A percentile compares a stretch with the other conserved stretches of the same genome.
Conservation (phyloP, 2,329 filamentous ascomycete species). For the Knufia fluminis region DNA sequence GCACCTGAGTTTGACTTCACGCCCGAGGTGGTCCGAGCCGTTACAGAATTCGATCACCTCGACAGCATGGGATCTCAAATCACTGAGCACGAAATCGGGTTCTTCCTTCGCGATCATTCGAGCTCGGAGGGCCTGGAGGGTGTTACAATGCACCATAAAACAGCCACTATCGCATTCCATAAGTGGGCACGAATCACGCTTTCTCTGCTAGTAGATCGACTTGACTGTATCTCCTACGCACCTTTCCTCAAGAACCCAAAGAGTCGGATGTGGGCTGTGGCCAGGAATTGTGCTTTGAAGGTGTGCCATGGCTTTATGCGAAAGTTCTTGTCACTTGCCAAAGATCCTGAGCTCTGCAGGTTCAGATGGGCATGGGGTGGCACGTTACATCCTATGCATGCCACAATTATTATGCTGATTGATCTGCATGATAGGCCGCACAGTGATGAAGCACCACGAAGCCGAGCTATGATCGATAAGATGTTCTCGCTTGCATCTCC, state of each 20-base stretch:
- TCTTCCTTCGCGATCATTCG: slow-evolving; percentile 10
- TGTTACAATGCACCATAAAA: not conserved
- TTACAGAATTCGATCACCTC: slow-evolving; percentile 15
- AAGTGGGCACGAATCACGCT: slow-evolving; percentile 39
- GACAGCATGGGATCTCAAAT: slow-evolving; percentile 18
- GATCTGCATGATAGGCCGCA: slow-evolving; percentile 40
- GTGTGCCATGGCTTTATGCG: slow-evolving; percentile 41
- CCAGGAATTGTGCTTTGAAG: slow-evolving; percentile 38
- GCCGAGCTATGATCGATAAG: slow-evolving; percentile 38
- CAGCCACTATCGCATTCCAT: slow-evolving; percentile 31
- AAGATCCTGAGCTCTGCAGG: slow-evolving; percentile 38
- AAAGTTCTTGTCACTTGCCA: slow-evolving; percentile 40
- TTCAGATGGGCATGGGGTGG: slow-evolving; percentile 43
- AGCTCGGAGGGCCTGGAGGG: not conserved
- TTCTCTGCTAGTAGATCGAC: slow-evolving; percentile 38
- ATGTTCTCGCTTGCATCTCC: slow-evolving; percentile 38
- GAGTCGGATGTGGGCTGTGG: slow-evolving; percentile 39
- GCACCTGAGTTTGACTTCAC: slow-evolving; percentile 22
- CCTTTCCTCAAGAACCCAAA: slow-evolving; percentile 41
- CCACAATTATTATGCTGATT: slow-evolving; percentile 40
- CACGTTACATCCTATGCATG: slow-evolving; percentile 37
- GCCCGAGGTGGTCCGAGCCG: slow-evolving; percentile 10
- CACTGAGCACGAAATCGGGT: slow-evolving; percentile 13
- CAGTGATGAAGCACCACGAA: slow-evolving; percentile 36
- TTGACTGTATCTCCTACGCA: slow-evolving; percentile 38